Percentiles rank a stretch among this genome's conserved stretches.
Evolutionary conservation across 106 monocot genomes (phyloP).

Genomic region (Triglochin maritima): DNA sequence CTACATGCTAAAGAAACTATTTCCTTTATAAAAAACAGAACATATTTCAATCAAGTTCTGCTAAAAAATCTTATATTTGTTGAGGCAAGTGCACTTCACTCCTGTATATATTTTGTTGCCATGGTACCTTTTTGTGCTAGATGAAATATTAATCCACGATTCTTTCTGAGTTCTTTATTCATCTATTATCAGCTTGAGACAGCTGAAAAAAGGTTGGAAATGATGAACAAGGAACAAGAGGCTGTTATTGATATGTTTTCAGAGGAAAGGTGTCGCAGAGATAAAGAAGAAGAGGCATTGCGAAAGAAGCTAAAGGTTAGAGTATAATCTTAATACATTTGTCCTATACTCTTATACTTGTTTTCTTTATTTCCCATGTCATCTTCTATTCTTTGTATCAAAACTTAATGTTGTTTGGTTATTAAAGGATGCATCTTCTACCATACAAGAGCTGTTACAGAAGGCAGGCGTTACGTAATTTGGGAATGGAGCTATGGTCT

Average conservation of each 20-base stretch:
- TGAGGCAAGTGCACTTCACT: not conserved
- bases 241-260: constrained; percentile 61
- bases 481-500: too few species aligned
- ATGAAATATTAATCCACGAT: not conserved
- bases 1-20: too few species aligned
- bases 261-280: constrained; percentile 57
- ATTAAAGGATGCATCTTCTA: constrained; percentile 28
- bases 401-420: not conserved
- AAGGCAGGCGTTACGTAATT: not conserved
- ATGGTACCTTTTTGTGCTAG: not conserved
- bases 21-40: too few species aligned
- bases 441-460: constrained; percentile 24
- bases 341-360: not conserved
- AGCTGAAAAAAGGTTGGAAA: constrained; percentile 26
- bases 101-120: not conserved
- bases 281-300: constrained; percentile 47
- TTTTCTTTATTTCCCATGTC: not conserved
- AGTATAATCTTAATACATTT: not conserved
- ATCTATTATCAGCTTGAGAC: constrained; percentile 21
- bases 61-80: not conserved
- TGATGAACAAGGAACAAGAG: constrained; percentile 49
- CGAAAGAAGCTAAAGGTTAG: constrained; percentile 43
- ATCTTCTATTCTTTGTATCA: not conserved
- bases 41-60: not conserved
- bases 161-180: not conserved